Percentiles rank a stretch among this genome's conserved stretches.
Evolutionary conservation across 805 yeast genomes (phyloP).

Genomic region (Kurtzmaniella fragi): DNA sequence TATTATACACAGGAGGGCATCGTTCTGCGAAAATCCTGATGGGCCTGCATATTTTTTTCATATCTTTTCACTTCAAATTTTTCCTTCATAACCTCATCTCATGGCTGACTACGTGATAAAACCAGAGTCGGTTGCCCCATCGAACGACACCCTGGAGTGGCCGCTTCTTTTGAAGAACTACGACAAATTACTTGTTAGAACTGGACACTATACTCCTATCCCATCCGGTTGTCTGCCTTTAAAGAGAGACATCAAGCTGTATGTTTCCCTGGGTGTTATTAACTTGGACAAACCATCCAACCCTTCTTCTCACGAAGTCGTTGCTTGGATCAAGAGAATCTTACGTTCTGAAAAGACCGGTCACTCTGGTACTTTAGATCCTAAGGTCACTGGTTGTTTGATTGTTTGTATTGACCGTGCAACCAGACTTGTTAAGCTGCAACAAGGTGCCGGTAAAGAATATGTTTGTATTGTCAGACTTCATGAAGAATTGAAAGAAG

Average conservation of each 20-base stretch:
- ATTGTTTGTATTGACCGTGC: conserved; percentile 98
- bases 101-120: conserved; percentile 63
- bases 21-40: too few relatives aligned
- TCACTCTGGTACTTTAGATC: conserved; percentile 98
- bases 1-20: too few relatives aligned
- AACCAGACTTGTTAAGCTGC: conserved; percentile 95
- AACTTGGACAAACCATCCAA: conserved; percentile 97
- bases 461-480: conserved; percentile 96
- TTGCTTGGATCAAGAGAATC: conserved; percentile 97
- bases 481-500: conserved; percentile 89
- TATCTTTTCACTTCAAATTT: too few relatives aligned
- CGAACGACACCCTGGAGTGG: conserved; percentile 90
- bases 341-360: conserved; percentile 96
- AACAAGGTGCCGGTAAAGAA: conserved; percentile 99
- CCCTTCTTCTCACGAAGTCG: conserved; percentile 98
- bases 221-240: conserved; percentile 94
- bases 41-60: too few relatives aligned
- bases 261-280: conserved; percentile 91
- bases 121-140: conserved; percentile 77
- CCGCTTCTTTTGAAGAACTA: conserved; percentile 90
- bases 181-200: conserved; percentile 89
- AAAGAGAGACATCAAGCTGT: conserved; percentile 87
- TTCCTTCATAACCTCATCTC: too few relatives aligned
- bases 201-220: conserved; percentile 96
- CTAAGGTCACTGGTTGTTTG: conserved; percentile 97